A percentile compares a stretch with the other conserved stretches of the same genome.
Evolutionary conservation across 2,329 filamentous ascomycete genomes (phyloP).

Genomic region (Ambrosiella xylebori): DNA sequence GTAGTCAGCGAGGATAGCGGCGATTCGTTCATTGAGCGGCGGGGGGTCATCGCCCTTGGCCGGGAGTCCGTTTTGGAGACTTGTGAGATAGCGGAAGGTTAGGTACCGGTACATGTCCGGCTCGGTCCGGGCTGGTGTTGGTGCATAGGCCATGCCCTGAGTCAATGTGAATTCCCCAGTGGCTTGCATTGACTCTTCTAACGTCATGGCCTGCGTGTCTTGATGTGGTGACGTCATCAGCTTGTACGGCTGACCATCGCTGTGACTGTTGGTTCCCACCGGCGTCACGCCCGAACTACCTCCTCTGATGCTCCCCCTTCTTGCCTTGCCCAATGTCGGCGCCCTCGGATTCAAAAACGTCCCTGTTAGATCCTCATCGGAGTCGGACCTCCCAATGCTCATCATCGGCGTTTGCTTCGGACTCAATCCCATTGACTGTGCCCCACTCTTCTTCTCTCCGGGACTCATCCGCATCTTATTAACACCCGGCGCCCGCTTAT

Average conservation of each 20-base stretch:
- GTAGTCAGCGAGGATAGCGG: conserved; percentile 36
- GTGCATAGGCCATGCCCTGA: conserved; percentile 46
- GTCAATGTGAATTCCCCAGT: conserved; percentile 41
- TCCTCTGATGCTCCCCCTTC: not conserved
- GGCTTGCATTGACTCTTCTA: conserved; percentile 41
- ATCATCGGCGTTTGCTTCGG: conserved; percentile 30
- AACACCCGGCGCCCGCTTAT: conserved; percentile 29
- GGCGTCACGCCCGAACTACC: not conserved
- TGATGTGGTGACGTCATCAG: conserved; percentile 21
- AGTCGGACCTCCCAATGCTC: conserved; percentile 44
- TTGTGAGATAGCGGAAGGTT: conserved; percentile 37
- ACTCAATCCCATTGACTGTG: conserved; percentile 28
- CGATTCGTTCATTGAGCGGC: conserved; percentile 29
- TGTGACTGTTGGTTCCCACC: not conserved
- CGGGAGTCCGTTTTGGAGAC: conserved; percentile 28
- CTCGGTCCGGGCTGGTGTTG: conserved; percentile 34
- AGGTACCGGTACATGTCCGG: conserved; percentile 38
- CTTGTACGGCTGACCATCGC: not conserved
- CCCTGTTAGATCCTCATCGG: conserved; percentile 45
- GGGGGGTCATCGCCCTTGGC: conserved; percentile 13
- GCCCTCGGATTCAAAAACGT: conserved; percentile 29
- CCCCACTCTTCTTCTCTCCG: not conserved
- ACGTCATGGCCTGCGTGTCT: conserved; percentile 29
- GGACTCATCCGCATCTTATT: not conserved
- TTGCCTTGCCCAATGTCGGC: not conserved